Evolutionary conservation across 2,329 filamentous ascomycete genomes (phyloP).

Genomic region (Cladophialophora carrionii): DNA sequence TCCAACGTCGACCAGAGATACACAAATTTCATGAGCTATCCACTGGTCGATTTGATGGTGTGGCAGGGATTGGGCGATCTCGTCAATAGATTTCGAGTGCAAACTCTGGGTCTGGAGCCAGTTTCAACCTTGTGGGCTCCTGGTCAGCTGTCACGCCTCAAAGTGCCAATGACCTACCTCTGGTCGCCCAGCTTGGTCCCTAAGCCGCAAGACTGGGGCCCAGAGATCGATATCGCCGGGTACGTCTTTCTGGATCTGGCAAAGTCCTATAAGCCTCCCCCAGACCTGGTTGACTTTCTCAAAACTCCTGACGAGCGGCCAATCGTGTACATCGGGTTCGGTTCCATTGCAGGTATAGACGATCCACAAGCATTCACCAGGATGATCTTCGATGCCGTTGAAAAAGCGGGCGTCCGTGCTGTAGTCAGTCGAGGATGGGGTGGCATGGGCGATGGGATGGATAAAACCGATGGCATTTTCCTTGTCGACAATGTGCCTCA

Average conservation of each 20-base stretch:
- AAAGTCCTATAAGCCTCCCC: constrained; percentile 49
- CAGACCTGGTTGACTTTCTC: constrained; percentile 44
- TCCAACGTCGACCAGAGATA: constrained; percentile 72
- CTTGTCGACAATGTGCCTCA: constrained; percentile 46
- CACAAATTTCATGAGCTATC: constrained; percentile 79
- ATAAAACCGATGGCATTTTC: constrained; percentile 42
- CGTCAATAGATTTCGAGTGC: constrained; percentile 72
- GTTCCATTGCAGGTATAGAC: constrained; percentile 45
- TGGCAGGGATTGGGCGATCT: constrained; percentile 67
- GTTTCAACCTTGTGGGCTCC: constrained; percentile 78
- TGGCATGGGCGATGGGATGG: constrained; percentile 41
- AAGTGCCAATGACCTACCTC: constrained; percentile 75
- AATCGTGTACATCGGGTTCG: constrained; percentile 45
- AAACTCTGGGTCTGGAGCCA: constrained; percentile 71
- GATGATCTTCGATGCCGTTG: constrained; percentile 45
- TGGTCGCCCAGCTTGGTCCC: constrained; percentile 58
- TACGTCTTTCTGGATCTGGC: constrained; percentile 59
- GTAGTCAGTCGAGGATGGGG: constrained; percentile 47
- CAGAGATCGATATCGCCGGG: constrained; percentile 58
- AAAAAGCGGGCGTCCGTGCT: constrained; percentile 43
- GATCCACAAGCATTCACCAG: constrained; percentile 43
- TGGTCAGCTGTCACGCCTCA: constrained; percentile 70
- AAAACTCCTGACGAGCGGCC: constrained; percentile 37
- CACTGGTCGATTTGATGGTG: constrained; percentile 49
- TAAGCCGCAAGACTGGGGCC: constrained; percentile 59